Percentiles rank a stretch among this genome's conserved stretches.
phyloP scores from a whole-genome alignment of 129 eudicot species.

The Lactuca sativa region DNA sequence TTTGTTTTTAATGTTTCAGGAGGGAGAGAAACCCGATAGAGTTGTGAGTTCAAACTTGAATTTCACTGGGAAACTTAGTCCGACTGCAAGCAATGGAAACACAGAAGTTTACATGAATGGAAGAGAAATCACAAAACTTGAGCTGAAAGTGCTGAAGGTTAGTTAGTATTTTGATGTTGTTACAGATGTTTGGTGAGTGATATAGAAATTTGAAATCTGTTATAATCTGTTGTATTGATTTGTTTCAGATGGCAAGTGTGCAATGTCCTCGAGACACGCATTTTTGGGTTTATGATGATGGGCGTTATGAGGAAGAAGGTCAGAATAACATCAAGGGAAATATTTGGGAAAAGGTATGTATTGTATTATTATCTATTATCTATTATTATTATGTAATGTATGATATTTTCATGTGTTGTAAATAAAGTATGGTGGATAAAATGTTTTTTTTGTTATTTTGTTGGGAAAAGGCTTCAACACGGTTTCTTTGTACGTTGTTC shows the following conservation, averaged over 20 bases:
- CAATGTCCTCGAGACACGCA: constrained; percentile 99
- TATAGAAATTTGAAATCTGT: not conserved
- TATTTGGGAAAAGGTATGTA: constrained; percentile 93
- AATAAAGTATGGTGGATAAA: too few relatives aligned
- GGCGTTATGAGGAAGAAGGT: constrained; percentile 99
- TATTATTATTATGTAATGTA: too few relatives aligned
- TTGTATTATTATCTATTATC: not conserved
- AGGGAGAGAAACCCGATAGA: constrained; percentile 92
- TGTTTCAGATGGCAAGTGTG: constrained; percentile 80
- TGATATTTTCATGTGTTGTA: too few relatives aligned
- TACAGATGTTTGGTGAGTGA: too few relatives aligned
- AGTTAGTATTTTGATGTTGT: too few relatives aligned
- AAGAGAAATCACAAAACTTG: constrained; percentile 89
- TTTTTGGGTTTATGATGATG: constrained; percentile 99
- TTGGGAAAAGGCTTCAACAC: constrained; percentile 71
- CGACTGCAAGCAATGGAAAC: constrained; percentile 86
- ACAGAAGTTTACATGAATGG: constrained; percentile 96
- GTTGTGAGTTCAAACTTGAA: constrained; percentile 88
- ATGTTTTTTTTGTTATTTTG: not conserved
- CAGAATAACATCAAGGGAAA: constrained; percentile 96
- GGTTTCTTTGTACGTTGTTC: constrained; percentile 67
- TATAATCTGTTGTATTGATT: not conserved
- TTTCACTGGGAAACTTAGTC: constrained; percentile 92
- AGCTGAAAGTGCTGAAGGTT: constrained; percentile 68
- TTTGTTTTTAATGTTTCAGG: constrained; percentile 49